Conservation (phyloP, 1,284 basidiomycete genomes). For the Ganoderma lucidum region DNA sequence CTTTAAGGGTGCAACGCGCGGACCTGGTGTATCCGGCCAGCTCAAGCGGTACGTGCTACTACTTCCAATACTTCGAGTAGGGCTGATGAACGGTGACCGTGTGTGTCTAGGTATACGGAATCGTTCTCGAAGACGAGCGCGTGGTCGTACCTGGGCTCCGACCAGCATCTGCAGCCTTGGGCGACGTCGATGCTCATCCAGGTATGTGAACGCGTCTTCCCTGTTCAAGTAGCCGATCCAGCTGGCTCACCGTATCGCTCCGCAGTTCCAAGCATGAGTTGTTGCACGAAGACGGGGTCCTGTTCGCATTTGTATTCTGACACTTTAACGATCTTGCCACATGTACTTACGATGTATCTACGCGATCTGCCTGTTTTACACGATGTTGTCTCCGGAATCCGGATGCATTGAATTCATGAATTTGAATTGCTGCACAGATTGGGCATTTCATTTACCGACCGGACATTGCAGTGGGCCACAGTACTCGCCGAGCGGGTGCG, state of each 20-base stretch:
- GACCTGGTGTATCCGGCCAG: slow-evolving; percentile 58
- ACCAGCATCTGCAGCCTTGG: slow-evolving; percentile 57
- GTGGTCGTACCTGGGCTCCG: slow-evolving; percentile 55
- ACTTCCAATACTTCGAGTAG: neutral
- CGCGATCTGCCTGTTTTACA: neutral
- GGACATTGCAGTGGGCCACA: neutral
- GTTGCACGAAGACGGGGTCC: neutral
- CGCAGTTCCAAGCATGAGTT: slow-evolving; percentile 8
- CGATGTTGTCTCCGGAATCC: neutral
- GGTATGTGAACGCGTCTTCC: slow-evolving; percentile 37
- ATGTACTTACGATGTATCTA: neutral
- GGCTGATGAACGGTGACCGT: neutral
- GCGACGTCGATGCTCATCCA: slow-evolving; percentile 58
- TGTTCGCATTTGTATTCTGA: neutral
- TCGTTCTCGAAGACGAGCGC: slow-evolving; percentile 40
- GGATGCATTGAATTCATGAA: neutral
- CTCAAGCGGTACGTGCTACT: slow-evolving; percentile 51
- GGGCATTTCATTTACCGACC: neutral
- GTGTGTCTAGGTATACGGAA: slow-evolving; percentile 36
- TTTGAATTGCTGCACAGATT: neutral
- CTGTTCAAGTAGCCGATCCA: neutral
- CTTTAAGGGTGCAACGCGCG: slow-evolving; percentile 58
- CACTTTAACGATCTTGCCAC: neutral
- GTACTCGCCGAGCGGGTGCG: neutral
- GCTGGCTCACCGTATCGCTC: neutral